A percentile compares a stretch with the other conserved stretches of the same genome.
phyloP scores from a whole-genome alignment of 2,329 filamentous ascomycete genomes.

The Dactylellina haptotyla region DNA sequence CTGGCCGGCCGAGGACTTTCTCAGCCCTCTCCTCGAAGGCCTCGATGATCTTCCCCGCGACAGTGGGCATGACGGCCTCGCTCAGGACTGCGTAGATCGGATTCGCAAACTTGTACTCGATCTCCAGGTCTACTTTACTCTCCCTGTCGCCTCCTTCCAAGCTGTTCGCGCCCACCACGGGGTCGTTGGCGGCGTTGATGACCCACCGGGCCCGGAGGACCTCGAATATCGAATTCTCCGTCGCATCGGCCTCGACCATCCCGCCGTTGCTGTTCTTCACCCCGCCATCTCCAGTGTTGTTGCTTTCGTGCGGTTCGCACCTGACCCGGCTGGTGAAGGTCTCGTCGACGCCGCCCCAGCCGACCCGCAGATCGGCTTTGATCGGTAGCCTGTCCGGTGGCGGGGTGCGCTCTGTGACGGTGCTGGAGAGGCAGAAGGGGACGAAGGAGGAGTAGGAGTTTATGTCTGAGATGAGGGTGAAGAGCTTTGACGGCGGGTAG shows the following conservation, averaged over 20 bases:
- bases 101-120: conserved; percentile 86
- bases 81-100: conserved; percentile 87
- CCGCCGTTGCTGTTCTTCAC: conserved; percentile 62
- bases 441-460: conserved; percentile 85
- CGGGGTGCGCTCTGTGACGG: conserved; percentile 75
- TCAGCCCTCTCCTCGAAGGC: conserved; percentile 75
- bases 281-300: conserved; percentile 56
- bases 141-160: conserved; percentile 59
- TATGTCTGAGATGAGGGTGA: conserved; percentile 87
- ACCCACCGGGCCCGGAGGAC: conserved; percentile 77
- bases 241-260: conserved; percentile 60
- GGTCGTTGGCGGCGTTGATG: conserved; percentile 62
- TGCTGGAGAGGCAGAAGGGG: conserved; percentile 84
- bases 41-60: conserved; percentile 88
- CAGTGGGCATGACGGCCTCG: conserved; percentile 80
- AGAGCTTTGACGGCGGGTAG: conserved; percentile 76
- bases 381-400: conserved; percentile 68
- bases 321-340: conserved; percentile 81
- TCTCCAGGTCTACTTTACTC: conserved; percentile 78
- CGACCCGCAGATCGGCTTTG: conserved; percentile 81
- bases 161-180: conserved; percentile 57
- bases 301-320: conserved; percentile 67
- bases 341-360: conserved; percentile 85
- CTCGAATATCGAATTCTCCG: conserved; percentile 70
- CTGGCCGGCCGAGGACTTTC: conserved; percentile 44